Evolutionary conservation across 805 yeast genomes (phyloP).

Genomic region (Schwanniomyces yamadae): DNA sequence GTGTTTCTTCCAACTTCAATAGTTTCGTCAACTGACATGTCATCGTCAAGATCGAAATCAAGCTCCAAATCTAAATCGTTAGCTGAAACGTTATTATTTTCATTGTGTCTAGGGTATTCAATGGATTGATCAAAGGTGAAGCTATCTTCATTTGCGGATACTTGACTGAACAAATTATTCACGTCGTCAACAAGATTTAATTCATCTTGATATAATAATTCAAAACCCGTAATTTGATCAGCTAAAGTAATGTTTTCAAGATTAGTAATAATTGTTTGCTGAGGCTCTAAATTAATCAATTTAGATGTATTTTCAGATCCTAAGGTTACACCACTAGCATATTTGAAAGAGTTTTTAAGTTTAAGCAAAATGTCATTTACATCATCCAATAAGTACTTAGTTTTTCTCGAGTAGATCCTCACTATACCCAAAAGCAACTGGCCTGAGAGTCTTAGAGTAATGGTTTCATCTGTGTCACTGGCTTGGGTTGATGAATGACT

Average conservation of each 20-base stretch:
- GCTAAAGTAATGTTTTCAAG: constrained; percentile 60
- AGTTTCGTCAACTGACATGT: constrained; percentile 38
- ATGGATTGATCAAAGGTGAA: constrained; percentile 54
- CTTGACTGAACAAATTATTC: constrained; percentile 23
- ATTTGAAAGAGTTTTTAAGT: constrained; percentile 63
- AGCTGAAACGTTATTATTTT: constrained; percentile 13
- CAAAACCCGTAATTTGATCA: constrained; percentile 79
- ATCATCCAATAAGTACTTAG: constrained; percentile 79
- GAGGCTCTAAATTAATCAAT: constrained; percentile 57
- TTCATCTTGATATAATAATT: constrained; percentile 67
- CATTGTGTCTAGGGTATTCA: constrained; percentile 58
- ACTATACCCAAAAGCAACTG: constrained; percentile 86
- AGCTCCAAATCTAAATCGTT: constrained; percentile 43
- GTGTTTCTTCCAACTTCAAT: constrained; percentile 56
- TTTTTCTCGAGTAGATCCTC: constrained; percentile 80
- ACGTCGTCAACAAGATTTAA: constrained; percentile 33
- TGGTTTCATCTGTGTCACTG: constrained; percentile 44
- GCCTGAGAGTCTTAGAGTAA: constrained; percentile 80
- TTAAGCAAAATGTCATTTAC: constrained; percentile 73
- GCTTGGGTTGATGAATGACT: constrained; percentile 22
- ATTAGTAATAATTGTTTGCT: constrained; percentile 59
- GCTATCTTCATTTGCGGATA: constrained; percentile 25
- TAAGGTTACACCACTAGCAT: constrained; percentile 31
- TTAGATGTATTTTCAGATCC: constrained; percentile 19
- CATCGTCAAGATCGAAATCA: constrained; percentile 41